Conservation (phyloP, 148 eudicot genomes). For the Agrostemma githago region DNA sequence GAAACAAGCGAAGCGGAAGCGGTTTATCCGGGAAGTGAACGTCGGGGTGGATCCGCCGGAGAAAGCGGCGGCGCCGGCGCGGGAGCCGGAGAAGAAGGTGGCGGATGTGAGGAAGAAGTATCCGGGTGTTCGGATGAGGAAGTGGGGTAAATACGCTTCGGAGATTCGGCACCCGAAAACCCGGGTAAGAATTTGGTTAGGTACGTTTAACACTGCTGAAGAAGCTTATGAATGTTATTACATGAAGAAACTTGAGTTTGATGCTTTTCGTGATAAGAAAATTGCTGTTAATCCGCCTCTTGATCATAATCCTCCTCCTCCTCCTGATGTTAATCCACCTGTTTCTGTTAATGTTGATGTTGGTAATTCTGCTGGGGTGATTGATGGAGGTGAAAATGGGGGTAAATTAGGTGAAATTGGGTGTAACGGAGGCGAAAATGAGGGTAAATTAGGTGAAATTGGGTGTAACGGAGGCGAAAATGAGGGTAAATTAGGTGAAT, state of each 20-base stretch:
- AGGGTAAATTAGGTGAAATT: not conserved
- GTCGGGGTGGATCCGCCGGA: conserved; percentile 19
- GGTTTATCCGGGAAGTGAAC: conserved; percentile 24
- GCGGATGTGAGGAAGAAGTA: conserved; percentile 22
- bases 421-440: not conserved
- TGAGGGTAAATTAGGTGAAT: not conserved
- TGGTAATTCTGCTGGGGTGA: not conserved
- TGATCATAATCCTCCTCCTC: not conserved
- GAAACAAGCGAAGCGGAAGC: conserved; percentile 18
- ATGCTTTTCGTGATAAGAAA: conserved; percentile 4
- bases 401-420: not conserved
- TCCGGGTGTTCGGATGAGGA: conserved; percentile 27
- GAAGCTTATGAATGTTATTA: conserved; percentile 36
- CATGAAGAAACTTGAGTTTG: conserved; percentile 32
- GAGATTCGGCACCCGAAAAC: conserved; percentile 33
- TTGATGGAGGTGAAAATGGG: not conserved
- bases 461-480: not conserved
- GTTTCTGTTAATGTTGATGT: not conserved
- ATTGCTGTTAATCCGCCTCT: not conserved
- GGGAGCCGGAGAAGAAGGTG: not conserved
- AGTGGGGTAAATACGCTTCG: conserved; percentile 38
- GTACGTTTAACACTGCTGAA: conserved; percentile 37
- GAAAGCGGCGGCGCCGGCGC: not conserved
- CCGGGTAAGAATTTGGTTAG: conserved; percentile 31
- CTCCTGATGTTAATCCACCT: not conserved